phyloP scores from a whole-genome alignment of 139 green algal species.

The Asterochloris sp. region DNA sequence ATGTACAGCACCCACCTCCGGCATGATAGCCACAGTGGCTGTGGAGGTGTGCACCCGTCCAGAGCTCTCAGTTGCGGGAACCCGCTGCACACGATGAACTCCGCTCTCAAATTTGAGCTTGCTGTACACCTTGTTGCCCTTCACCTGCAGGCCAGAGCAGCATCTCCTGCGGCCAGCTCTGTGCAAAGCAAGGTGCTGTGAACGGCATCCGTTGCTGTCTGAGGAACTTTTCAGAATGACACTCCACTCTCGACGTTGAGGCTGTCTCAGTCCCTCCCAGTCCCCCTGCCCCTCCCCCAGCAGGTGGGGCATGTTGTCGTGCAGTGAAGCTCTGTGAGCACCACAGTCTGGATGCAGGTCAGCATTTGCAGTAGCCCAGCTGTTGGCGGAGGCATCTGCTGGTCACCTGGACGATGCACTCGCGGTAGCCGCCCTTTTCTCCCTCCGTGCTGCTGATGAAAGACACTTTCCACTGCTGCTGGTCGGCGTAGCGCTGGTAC shows the following conservation, averaged over 20 bases:
- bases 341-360: not conserved
- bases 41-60: conserved; percentile 97
- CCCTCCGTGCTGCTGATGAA: conserved; percentile 61
- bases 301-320: no score
- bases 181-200: no score
- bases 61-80: conserved; percentile 90
- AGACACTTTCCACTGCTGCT: conserved; percentile 71
- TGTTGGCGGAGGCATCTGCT: not conserved
- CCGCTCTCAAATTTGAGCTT: conserved; percentile 98
- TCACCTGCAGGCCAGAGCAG: conserved; percentile 37
- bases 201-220: no score
- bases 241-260: no score
- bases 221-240: no score
- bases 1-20: conserved; percentile 23
- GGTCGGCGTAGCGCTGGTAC: conserved; percentile 51
- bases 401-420: conserved; percentile 62
- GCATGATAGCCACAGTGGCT: conserved; percentile 87
- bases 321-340: not conserved
- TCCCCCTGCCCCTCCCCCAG: no score
- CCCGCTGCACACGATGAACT: conserved; percentile 97
- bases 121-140: conserved; percentile 67
- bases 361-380: not conserved
- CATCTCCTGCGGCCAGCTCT: no score
- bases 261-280: no score
- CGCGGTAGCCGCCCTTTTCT: conserved; percentile 88